Evolutionary conservation across 202 grass and related monocot genomes (phyloP).

Genomic region (Panicum virgatum): DNA sequence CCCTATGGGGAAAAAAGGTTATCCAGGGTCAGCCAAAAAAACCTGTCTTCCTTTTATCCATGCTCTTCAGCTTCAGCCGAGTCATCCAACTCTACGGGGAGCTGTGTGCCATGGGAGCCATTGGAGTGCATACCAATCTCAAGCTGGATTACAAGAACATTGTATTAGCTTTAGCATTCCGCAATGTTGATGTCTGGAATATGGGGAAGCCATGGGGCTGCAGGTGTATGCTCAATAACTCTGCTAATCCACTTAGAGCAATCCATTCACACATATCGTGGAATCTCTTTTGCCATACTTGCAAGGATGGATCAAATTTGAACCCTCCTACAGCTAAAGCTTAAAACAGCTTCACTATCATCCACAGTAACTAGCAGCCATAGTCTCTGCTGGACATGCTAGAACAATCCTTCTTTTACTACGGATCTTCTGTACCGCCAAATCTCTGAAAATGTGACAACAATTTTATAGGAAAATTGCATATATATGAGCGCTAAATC

Average conservation of each 20-base stretch:
- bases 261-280: not conserved
- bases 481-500: not conserved
- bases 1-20: not conserved
- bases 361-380: slow-evolving; percentile 18
- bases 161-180: slow-evolving; percentile 18
- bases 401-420: slow-evolving; percentile 8
- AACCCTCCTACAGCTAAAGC: not conserved
- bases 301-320: slow-evolving; percentile 19
- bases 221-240: slow-evolving; percentile 3
- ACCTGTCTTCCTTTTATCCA: not conserved
- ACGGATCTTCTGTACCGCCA: slow-evolving; percentile 12
- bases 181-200: slow-evolving; percentile 19
- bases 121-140: slow-evolving; percentile 6
- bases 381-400: not conserved
- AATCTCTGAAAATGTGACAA: slow-evolving; percentile 35
- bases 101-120: not conserved
- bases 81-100: slow-evolving; percentile 12
- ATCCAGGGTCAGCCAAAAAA: not conserved
- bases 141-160: not conserved
- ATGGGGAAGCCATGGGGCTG: not conserved
- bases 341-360: slow-evolving; percentile 13
- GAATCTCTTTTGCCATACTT: slow-evolving; percentile 23
- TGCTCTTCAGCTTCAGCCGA: not conserved
- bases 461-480: slow-evolving; percentile 11
- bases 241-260: slow-evolving; percentile 11